Base-by-base conservation (phyloP, 306 rosid genomes). In the Cicer arietinum region DNA sequence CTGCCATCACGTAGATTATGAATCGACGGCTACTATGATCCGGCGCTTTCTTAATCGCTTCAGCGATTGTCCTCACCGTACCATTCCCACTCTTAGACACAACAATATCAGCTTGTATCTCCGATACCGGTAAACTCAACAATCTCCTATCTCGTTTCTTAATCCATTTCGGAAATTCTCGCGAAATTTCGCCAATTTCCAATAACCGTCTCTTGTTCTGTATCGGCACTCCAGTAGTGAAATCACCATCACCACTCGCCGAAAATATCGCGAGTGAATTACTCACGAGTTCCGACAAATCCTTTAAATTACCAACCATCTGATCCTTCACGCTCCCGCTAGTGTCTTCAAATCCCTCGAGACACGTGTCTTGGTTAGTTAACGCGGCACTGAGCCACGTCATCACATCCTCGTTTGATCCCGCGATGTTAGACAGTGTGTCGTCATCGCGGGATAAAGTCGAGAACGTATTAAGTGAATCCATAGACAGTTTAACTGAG, bases 321-420 rank as follows among this genome's bases (percentile, higher is more conserved):
- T 85, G 81, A 6, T 83, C 75, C 80, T 87, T 90, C 11, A 90
- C 80, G 8, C 42, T 7, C 14, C 94, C 92, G 66, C 68, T 71
- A 6, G 73, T 46, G 13, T 80, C 92, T 0, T 57, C 74, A 5
- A 94, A 70, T 0, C 98, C 97, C 61, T 87, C 97, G 3, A 69
- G n/a, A 62, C 98, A 94, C 13, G 98, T 94, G 90, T 94, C 98
- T 11, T 94, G 96, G 43, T 89, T 91, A 0, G 98, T 94, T 13
- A 94, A 76, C 0, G 98, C 91, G 0, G 97, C 85, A 42, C 97
- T 91, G 4, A 94, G 90, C 98, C 98, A 94, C 14, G 98, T 94
- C 83, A 84, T 40, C 74, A 94, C 88, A 67, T 94, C 96, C 1
- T 83, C 87, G 0, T 50, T 50, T 10, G 90, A 65, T 7, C 78